Base-by-base conservation (phyloP, 768 basidiomycete species). In the Clathrus columnatus region DNA sequence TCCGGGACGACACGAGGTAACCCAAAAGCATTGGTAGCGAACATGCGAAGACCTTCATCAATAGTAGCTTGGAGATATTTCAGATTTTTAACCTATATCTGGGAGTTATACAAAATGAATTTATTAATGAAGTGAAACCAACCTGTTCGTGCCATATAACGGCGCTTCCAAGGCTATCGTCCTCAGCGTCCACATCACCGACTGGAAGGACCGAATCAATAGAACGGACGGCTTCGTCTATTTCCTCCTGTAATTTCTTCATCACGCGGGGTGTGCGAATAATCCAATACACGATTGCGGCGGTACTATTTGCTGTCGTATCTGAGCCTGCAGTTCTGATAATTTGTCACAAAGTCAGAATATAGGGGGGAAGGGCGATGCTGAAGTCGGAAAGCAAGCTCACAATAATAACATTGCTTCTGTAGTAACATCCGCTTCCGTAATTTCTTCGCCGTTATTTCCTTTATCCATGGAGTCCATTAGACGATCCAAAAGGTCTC, bases 1-100 rank as follows among this genome's bases (percentile, higher is more conserved):
- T 53, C 53, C 21, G 70, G 69, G 10, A 68, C 70, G 18, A 62
- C 45, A 21, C 72, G 62, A 20, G 67, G 70, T 1, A 72, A 61
- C 3, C 71, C 72, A 24, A 72, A 69, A 2, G 70, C 70, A 18
- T 66, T 68, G 21, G 70, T 70, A 7, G 69, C 69, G 56, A 69
- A 66, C 23, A 68, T 58, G 0, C 72, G 63, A 24, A 73, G 62
- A 0, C 68, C 67, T 48, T 70, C 67, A 48, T 65, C 61, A 54
- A 70, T 68, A 29, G 62, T 63, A 23, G 67, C 67, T 54, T 67
- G 61, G 27, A 70, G 66, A 57, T 62, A 65, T 11, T 60, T 56
- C 0, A 63, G 18, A 43, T 57, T 43, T 56, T 65, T 65, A 23
- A 67, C 56, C 45, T 63, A 43, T 3, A 18, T 10, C 5, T 26